Evolutionary conservation across 345 rosid species (phyloP).

Genomic region (Angophora floribunda): DNA sequence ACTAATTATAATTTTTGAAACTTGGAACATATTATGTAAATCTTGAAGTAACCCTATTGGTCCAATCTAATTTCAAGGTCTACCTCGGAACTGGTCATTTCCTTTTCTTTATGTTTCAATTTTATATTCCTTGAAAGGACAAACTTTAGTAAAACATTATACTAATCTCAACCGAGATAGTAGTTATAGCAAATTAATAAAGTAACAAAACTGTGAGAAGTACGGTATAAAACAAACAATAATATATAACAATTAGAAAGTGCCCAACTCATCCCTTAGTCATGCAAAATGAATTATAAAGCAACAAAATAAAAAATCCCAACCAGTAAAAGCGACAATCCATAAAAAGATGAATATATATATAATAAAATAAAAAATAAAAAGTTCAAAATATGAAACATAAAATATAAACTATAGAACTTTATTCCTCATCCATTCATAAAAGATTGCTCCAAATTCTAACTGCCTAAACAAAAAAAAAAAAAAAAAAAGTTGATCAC

Average conservation of each 20-base stretch:
- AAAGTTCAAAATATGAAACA: not conserved
- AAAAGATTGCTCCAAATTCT: not conserved
- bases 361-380: not conserved
- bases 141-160: not conserved
- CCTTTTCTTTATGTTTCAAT: not conserved
- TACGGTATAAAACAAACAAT: not conserved
- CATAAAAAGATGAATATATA: not conserved
- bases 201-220: not conserved
- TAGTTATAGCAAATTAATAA: not conserved
- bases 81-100: rapidly evolving
- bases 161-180: not conserved
- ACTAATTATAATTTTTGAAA: not conserved
- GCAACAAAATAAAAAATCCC: not conserved
- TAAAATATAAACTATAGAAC: not conserved
- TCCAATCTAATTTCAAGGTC: not conserved
- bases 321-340: not conserved
- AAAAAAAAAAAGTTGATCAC: not conserved
- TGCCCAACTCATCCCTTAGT: not conserved
- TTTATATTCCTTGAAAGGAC: not conserved
- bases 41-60: not conserved
- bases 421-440: not conserved
- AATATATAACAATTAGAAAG: not conserved
- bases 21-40: not conserved
- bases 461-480: not conserved
- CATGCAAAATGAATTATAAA: not conserved